Base-by-base conservation (phyloP, 1,139 yeast genomes). In the Pichia inconspicua region DNA sequence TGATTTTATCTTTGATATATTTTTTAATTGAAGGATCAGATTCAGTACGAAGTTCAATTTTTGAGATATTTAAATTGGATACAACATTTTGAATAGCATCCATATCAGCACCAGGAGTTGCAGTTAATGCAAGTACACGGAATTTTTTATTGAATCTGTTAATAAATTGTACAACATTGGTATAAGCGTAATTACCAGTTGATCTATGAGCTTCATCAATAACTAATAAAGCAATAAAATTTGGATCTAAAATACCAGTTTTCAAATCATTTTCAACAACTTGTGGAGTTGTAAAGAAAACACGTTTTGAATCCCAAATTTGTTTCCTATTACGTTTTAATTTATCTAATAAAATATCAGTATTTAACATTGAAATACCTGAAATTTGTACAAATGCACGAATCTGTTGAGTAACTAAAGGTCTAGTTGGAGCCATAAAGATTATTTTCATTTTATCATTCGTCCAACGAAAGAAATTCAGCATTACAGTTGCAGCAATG, bases 121-220 rank as follows among this genome's bases (percentile, higher is more conserved):
- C 99, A 0, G 98, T 89, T 53, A 94, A 70, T 0, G 96, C 97
- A 45, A 92, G 65, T 0, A 89, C 71, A 43, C 98, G 70, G 57
- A 80, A 84, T 1, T 88, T 79, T 0, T 74, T 67, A 58, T 82
- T 84, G 59, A 80, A 81, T 48, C 88, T 66, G 39, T 53, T 50
- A 4, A 53, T 28, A 57, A 78, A 82, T 52, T 78, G 72, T 5
- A 86, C 87, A 15, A 92, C 92, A 51, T 85, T 84, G 46, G 84
- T 84, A 58, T 92, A 92, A 0, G 97, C 85, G 62, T 89, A 90
- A 48, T 86, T 84, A 0, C 97, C 96, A 44, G 84, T 82, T 0
- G 97, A 88, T 44, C 96, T 71, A 65, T 94, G 99, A 0, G 98
- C 98, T 69, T 94, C 99, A 67, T 94, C 99, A 37, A 94, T 74